Conservation (phyloP, 108 stramenopile species). For the Skeletonema marinoi region DNA sequence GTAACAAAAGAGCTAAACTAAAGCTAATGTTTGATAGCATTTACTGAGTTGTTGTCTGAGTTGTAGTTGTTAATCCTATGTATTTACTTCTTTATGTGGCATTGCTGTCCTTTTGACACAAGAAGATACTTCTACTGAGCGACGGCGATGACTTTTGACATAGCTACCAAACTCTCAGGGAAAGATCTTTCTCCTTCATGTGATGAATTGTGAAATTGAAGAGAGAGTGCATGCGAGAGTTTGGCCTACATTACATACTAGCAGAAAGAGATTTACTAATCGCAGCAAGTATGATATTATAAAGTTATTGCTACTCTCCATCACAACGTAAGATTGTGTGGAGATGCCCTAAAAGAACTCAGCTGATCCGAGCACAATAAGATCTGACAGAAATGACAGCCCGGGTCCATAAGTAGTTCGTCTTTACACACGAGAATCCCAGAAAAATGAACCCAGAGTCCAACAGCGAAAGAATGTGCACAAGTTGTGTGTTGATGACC, state of each 20-base stretch:
- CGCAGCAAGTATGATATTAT: not conserved
- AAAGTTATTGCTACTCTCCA: not conserved
- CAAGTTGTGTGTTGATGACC: not conserved
- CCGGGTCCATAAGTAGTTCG: not conserved
- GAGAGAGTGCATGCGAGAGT: too few relatives aligned
- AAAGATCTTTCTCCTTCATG: too few relatives aligned
- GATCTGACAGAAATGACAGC: not conserved
- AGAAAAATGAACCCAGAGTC: not conserved
- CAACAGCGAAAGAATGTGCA: not conserved
- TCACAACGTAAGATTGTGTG: not conserved
- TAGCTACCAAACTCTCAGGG: too few relatives aligned
- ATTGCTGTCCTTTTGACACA: not conserved
- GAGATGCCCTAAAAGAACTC: not conserved
- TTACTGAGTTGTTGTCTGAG: not conserved
- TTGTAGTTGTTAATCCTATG: not conserved
- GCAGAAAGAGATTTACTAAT: not conserved
- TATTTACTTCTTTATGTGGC: not conserved
- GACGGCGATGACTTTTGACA: too few relatives aligned
- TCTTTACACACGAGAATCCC: not conserved
- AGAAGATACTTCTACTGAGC: too few relatives aligned
- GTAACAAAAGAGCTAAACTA: not conserved
- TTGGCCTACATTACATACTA: too few relatives aligned
- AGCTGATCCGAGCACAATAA: not conserved
- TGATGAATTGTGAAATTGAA: too few relatives aligned
- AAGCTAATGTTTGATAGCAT: conserved; percentile 6